Evolutionary conservation across 1,284 basidiomycete genomes (phyloP), one percentile per base, ranked within the genome.

Genomic region (Cutaneotrichosporon sp.): DNA sequence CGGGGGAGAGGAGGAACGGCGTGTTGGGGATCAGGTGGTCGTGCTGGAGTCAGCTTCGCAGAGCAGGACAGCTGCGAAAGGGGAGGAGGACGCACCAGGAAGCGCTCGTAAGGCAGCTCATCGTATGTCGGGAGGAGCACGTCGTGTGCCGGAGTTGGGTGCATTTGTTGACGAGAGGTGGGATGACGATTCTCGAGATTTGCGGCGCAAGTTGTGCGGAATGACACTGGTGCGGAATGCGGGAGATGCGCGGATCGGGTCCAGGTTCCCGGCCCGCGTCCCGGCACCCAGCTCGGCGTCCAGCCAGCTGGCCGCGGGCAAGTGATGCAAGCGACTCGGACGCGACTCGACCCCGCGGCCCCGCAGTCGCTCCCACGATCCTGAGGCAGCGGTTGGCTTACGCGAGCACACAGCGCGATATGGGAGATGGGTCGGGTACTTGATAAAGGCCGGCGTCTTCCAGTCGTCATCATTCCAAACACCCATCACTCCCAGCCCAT

Each of bases 11-110:
- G 24, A 79, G 45, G 60, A 76, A 78, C 3, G 77, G 75, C 3
- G 62, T 68, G 59, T 79, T 79, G 1, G 70, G 73, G 5, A 72
- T 56, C 13, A 78, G 54, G 58, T 79, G 77, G n/a, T 75, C 57
- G 14, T 59, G 51, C 77, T 79, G 53, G 1, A 1, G 54, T 62
- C 45, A 62, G 59, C 36, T 43, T n/a, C n/a, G n/a, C n/a, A n/a
- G n/a, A n/a, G n/a, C n/a, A n/a, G n/a, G n/a, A n/a, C n/a, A n/a
- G n/a, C n/a, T n/a, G n/a, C n/a, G n/a, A n/a, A n/a, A n/a, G n/a
- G n/a, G n/a, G n/a, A n/a, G n/a, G n/a, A n/a, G n/a, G n/a, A 54
- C 66, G 11, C n/a, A 67, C 66, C 10, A 64, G 58, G 25, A 64
- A 67, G 29, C 14, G 42, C 11, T 4, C 6, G 49, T 62, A 64